Conservation (phyloP, 306 rosid species). For the Fagus crenata region DNA sequence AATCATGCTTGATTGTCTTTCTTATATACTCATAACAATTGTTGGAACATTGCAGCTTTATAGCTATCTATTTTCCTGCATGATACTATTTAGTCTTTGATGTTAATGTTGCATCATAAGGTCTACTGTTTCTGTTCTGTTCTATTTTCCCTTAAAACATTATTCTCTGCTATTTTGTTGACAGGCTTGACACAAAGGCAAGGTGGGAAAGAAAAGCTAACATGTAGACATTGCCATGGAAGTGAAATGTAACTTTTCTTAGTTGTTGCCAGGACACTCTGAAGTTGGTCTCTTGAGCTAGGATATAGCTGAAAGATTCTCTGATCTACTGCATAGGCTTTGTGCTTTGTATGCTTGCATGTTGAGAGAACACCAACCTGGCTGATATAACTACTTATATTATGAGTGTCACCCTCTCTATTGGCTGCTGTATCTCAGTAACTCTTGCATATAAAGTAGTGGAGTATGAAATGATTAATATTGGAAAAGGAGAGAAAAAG, state of each 20-base stretch:
- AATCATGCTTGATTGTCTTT: background rate
- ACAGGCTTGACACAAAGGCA: slow-evolving; percentile 78
- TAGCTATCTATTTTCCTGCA: background rate
- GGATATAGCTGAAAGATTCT: background rate
- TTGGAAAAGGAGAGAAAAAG: too few relatives aligned
- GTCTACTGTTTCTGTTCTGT: background rate
- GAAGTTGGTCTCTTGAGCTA: slow-evolving; percentile 8
- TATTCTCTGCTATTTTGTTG: slow-evolving; percentile 17
- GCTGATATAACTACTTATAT: slow-evolving; percentile 5
- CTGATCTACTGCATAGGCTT: background rate
- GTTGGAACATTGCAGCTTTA: background rate
- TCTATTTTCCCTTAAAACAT: background rate
- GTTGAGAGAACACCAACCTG: slow-evolving; percentile 1
- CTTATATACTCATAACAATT: background rate
- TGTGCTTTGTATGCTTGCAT: slow-evolving; percentile 8
- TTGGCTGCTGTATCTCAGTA: background rate
- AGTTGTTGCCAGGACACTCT: slow-evolving; percentile 11
- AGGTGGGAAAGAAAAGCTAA: slow-evolving; percentile 91
- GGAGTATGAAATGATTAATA: background rate
- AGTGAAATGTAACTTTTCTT: slow-evolving; percentile 7
- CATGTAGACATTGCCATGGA: slow-evolving; percentile 50
- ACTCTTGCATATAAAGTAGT: background rate
- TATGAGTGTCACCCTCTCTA: background rate
- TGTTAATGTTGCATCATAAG: background rate
- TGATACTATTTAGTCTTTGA: background rate